A percentile compares a stretch with the other conserved stretches of the same genome.
Evolutionary conservation across 257 asterid species (phyloP).

Genomic region (Fraxinus pennsylvanica): DNA sequence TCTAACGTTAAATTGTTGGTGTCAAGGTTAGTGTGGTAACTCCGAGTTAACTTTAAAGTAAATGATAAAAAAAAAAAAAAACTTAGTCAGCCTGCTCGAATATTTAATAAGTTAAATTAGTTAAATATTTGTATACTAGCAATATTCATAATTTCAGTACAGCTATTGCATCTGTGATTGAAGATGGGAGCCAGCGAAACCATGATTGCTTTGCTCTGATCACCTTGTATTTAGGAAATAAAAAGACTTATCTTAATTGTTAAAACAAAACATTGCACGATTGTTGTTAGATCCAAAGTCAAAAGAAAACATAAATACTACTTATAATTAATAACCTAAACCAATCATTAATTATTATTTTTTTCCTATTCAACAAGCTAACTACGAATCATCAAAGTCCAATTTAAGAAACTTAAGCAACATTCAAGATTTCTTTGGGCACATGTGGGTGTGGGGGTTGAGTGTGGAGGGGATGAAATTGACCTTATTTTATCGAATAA

Average conservation of each 20-base stretch:
- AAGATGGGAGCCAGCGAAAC: slow-evolving; percentile 7
- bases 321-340: not conserved
- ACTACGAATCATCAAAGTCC: slow-evolving; percentile 9
- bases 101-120: too few species aligned
- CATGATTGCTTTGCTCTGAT: not conserved
- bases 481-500: not conserved
- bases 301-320: not conserved
- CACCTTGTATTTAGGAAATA: not conserved
- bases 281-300: slow-evolving; percentile 27
- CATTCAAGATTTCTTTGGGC: not conserved
- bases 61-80: too few species aligned
- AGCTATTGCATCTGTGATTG: slow-evolving; percentile 9
- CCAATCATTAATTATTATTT: not conserved
- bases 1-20: too few species aligned
- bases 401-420: not conserved
- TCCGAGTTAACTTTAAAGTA: too few species aligned
- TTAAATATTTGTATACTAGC: not conserved
- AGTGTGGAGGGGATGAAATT: not conserved
- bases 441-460: not conserved
- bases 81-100: too few species aligned
- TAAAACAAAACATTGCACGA: not conserved
- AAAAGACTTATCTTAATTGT: not conserved
- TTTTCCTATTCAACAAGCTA: not conserved
- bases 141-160: slow-evolving; percentile 1
- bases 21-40: too few species aligned